Evolutionary conservation across 805 yeast genomes (phyloP).

Genomic region (Ascoidea asiatica): DNA sequence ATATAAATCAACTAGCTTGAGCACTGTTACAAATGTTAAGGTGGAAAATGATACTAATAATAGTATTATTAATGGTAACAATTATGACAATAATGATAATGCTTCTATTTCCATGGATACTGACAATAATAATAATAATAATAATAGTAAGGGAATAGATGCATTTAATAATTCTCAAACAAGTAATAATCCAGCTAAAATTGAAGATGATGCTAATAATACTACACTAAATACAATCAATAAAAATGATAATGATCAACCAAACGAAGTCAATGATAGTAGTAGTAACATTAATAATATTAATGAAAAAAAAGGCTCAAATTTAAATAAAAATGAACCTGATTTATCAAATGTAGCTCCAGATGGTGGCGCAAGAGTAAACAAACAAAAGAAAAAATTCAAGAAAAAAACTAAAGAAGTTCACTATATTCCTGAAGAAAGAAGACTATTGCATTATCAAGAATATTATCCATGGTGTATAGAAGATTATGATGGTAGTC

Average conservation of each 20-base stretch:
- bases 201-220: slow-evolving; percentile 1
- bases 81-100: neutral
- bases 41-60: slow-evolving; percentile 11
- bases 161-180: neutral
- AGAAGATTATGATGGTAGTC: slow-evolving; percentile 90
- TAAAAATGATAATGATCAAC: neutral
- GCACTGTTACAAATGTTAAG: slow-evolving; percentile 10
- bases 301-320: slow-evolving; percentile 7
- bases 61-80: neutral
- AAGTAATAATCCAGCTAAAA: neutral
- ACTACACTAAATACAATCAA: slow-evolving; percentile 13
- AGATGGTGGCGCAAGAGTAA: slow-evolving; percentile 86
- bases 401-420: slow-evolving; percentile 80
- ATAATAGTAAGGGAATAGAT: neutral
- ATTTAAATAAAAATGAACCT: slow-evolving; percentile 16
- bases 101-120: too few species aligned
- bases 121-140: too few species aligned
- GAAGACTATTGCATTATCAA: slow-evolving; percentile 78
- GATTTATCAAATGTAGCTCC: slow-evolving; percentile 62
- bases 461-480: slow-evolving; percentile 97
- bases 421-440: slow-evolving; percentile 67
- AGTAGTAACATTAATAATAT: slow-evolving; percentile 10
- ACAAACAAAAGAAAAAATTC: slow-evolving; percentile 48
- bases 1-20: slow-evolving; percentile 10
- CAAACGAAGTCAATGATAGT: slow-evolving; percentile 8